Conservation (phyloP, 345 rosid species). For the Eucalyptus grandis region DNA sequence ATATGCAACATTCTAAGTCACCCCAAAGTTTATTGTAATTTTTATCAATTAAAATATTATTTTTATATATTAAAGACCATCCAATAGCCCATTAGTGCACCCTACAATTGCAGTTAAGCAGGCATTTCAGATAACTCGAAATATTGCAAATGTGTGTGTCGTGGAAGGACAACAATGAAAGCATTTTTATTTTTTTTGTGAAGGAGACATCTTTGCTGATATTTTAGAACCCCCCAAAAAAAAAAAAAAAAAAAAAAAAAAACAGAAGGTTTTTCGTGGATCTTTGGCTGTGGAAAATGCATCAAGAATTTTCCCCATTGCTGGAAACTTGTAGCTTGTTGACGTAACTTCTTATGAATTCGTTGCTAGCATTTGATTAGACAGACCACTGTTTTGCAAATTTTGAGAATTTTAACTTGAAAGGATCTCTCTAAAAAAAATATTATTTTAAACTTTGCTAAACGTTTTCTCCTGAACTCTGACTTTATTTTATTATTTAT, state of each 20-base stretch:
- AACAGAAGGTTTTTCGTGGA: neutral
- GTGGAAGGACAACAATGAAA: neutral
- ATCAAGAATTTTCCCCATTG: neutral
- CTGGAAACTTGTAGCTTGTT: neutral
- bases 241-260: no score
- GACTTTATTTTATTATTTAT: neutral
- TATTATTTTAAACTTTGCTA: neutral
- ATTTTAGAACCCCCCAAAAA: neutral
- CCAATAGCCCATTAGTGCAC: neutral
- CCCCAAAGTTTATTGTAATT: neutral
- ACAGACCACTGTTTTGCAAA: neutral
- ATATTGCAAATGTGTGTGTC: neutral
- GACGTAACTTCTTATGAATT: neutral
- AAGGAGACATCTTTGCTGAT: neutral
- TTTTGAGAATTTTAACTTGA: neutral
- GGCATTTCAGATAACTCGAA: neutral
- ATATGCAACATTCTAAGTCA: neutral
- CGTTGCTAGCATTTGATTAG: neutral
- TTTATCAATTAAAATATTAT: neutral
- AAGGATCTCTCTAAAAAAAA: neutral
- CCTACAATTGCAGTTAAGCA: neutral
- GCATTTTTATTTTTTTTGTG: neutral
- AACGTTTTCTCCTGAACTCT: neutral
- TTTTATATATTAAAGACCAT: neutral
- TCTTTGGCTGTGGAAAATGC: neutral